These are phyloP conservation scores for Tricholoma furcatifolium DNA, from an alignment of 768 basidiomycete genomes.

Conservation along the genomic window DNA sequence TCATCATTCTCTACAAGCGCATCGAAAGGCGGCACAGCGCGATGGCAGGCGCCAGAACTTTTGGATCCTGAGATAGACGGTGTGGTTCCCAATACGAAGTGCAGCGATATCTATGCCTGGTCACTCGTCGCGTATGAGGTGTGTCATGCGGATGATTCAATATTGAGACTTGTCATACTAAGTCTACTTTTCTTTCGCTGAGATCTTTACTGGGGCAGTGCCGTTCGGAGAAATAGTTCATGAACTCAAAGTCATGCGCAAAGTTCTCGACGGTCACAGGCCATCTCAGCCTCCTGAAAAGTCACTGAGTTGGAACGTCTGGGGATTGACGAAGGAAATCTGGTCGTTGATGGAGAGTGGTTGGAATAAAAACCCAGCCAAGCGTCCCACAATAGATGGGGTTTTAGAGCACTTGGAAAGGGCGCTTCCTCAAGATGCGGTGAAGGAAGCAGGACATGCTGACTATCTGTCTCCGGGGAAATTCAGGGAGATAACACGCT, in stretches of 20 bases:
- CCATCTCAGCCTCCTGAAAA: neutral
- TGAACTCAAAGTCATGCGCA: neutral
- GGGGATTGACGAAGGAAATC: constrained; percentile 9
- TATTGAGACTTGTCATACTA: neutral
- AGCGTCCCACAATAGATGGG: neutral
- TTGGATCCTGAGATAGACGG: neutral
- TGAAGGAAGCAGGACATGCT: too few relatives aligned
- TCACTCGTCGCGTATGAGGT: constrained; percentile 8
- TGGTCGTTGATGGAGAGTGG: constrained; percentile 2
- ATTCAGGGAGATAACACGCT: too few relatives aligned
- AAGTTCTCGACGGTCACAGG: neutral
- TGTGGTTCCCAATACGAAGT: neutral
- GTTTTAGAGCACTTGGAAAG: neutral
- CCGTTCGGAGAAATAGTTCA: constrained; percentile 2
- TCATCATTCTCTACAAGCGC: constrained; percentile 8
- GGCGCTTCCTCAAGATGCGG: neutral
- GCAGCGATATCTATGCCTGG: constrained; percentile 9
- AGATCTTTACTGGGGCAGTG: constrained; percentile 3
- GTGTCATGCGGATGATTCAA: neutral
- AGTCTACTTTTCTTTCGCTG: neutral
- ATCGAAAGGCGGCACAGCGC: constrained; percentile 9
- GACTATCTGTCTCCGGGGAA: too few relatives aligned
- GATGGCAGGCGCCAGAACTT: constrained; percentile 23
- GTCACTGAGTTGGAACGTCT: constrained; percentile 3
- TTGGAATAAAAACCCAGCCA: neutral